Evolutionary conservation across 2,329 filamentous ascomycete species (phyloP).

Genomic region (Macrophomina tecta): DNA sequence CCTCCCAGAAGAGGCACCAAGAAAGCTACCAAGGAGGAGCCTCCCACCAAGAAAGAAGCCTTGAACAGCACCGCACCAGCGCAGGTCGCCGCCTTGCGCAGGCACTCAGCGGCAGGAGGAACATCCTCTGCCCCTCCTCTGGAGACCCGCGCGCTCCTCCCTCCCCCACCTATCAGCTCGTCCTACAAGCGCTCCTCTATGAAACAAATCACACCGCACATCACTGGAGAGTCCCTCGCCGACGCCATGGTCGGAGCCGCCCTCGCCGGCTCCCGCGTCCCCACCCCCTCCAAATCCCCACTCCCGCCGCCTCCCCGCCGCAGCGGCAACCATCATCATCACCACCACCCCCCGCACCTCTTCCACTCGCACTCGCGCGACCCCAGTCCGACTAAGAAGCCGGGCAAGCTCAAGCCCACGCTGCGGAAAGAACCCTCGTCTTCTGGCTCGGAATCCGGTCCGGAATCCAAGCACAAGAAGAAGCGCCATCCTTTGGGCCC

Average conservation of each 20-base stretch:
- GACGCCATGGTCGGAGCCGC: slow-evolving; percentile 78
- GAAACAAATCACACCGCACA: slow-evolving; percentile 51
- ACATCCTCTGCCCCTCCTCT: slow-evolving; percentile 33
- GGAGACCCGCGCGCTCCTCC: slow-evolving; percentile 35
- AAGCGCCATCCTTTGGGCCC: slow-evolving; percentile 59
- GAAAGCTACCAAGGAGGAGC: slow-evolving; percentile 30
- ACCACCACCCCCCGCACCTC: slow-evolving; percentile 34
- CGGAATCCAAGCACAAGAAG: slow-evolving; percentile 59
- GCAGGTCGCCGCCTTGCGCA: slow-evolving; percentile 27
- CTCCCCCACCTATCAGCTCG: slow-evolving; percentile 42
- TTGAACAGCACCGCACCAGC: background rate
- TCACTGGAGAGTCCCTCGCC: slow-evolving; percentile 70
- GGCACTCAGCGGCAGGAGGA: slow-evolving; percentile 35
- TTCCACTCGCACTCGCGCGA: slow-evolving; percentile 39
- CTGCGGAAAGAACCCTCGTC: slow-evolving; percentile 60
- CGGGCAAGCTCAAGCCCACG: slow-evolving; percentile 67
- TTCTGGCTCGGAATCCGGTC: slow-evolving; percentile 60
- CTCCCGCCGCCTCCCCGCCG: slow-evolving; percentile 50
- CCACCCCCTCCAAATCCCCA: slow-evolving; percentile 47
- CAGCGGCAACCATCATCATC: slow-evolving; percentile 48
- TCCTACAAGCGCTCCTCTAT: slow-evolving; percentile 46
- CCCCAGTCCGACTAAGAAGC: slow-evolving; percentile 52
- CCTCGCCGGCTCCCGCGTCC: slow-evolving; percentile 67
- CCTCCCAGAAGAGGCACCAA: slow-evolving; percentile 45
- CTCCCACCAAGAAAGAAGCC: background rate